Evolutionary conservation across 1,139 yeast genomes (phyloP).

Genomic region (Williopsis jadinii): DNA sequence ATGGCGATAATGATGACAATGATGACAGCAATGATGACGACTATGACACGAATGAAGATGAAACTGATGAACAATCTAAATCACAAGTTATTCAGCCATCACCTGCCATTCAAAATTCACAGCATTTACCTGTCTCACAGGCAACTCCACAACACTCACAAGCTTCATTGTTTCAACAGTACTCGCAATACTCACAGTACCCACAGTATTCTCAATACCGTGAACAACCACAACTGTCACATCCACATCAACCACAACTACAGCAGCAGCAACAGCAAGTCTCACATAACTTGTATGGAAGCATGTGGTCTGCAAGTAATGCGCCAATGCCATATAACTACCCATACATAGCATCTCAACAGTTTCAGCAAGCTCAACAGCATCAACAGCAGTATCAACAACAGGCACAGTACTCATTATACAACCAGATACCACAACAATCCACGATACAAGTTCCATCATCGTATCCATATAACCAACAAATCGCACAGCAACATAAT

Average conservation of each 20-base stretch:
- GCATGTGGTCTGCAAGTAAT: background rate
- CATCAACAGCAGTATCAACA: constrained; percentile 1
- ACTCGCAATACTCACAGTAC: constrained; percentile 2
- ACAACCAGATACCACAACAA: constrained; percentile 2
- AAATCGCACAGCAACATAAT: background rate
- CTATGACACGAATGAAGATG: too few species aligned
- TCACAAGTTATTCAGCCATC: too few species aligned
- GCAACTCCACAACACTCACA: too few species aligned
- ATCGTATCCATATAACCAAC: background rate
- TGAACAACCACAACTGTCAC: constrained; percentile 1
- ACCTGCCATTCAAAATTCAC: too few species aligned
- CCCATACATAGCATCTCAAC: background rate
- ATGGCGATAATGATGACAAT: background rate
- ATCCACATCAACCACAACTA: background rate
- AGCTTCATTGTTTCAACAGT: background rate
- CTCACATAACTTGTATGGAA: background rate
- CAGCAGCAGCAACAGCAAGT: background rate
- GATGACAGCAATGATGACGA: too few species aligned
- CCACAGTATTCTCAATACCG: background rate
- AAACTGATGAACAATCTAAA: too few species aligned
- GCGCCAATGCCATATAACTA: background rate
- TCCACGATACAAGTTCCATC: constrained; percentile 2
- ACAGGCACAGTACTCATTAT: too few species aligned
- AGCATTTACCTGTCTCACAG: too few species aligned
- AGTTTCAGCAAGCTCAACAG: background rate